Conservation (phyloP, 1,284 basidiomycete genomes). For the Trametes versicolor region DNA sequence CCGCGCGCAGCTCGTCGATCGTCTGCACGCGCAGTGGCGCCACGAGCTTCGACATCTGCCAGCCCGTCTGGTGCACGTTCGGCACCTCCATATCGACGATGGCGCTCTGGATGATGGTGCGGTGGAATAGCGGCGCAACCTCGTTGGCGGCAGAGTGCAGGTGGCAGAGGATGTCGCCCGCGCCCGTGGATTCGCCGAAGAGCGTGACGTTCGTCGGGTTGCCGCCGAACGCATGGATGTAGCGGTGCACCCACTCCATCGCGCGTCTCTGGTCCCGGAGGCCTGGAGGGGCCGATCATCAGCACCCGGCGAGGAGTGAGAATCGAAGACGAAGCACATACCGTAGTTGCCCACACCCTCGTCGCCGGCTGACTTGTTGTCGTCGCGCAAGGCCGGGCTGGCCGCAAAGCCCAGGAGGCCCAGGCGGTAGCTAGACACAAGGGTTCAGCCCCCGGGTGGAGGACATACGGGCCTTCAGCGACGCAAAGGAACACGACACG, state of each 20-base stretch:
- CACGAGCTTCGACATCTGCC: constrained; percentile 70
- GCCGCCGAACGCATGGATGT: constrained; percentile 76
- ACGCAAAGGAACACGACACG: constrained; percentile 40
- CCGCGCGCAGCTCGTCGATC: constrained; percentile 66
- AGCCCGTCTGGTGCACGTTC: constrained; percentile 66
- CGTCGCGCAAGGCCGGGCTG: constrained; percentile 67
- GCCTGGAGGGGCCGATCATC: constrained; percentile 50
- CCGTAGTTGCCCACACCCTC: constrained; percentile 83
- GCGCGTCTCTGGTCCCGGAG: constrained; percentile 76
- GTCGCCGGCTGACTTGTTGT: constrained; percentile 69
- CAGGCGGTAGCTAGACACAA: constrained; percentile 67
- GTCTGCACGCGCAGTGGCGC: constrained; percentile 59
- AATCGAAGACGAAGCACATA: constrained; percentile 39
- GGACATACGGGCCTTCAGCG: constrained; percentile 15
- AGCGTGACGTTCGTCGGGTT: constrained; percentile 76
- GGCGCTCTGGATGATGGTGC: constrained; percentile 74
- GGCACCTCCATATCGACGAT: constrained; percentile 69
- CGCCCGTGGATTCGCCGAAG: constrained; percentile 77
- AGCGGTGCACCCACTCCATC: constrained; percentile 74
- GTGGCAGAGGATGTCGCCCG: constrained; percentile 76
- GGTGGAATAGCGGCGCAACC: constrained; percentile 65
- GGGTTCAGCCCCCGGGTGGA: constrained; percentile 32
- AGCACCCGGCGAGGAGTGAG: constrained; percentile 10
- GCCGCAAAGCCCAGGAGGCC: constrained; percentile 79
- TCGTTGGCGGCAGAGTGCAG: constrained; percentile 73